These are phyloP conservation scores for Penicillium sp. DNA, from an alignment of 2,329 filamentous ascomycete species.

Conservation along the genomic window DNA sequence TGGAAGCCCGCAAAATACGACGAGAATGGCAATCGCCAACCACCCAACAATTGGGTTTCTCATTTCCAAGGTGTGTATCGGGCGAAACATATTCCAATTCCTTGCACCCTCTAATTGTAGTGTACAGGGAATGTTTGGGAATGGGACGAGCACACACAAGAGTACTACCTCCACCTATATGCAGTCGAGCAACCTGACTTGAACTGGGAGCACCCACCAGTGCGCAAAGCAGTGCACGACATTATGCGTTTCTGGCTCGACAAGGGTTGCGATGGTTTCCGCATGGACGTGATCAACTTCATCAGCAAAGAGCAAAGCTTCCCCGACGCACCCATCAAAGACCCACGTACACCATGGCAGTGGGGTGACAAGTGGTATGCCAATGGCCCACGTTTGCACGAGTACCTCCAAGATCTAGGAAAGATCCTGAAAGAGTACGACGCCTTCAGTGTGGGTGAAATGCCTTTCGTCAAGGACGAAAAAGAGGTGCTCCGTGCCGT, in stretches of 20 bases:
- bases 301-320: constrained; percentile 65
- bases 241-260: constrained; percentile 80
- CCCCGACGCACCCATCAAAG: constrained; percentile 45
- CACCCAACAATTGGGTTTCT: constrained; percentile 74
- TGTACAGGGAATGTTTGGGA: constrained; percentile 48
- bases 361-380: constrained; percentile 49
- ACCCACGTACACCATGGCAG: constrained; percentile 31
- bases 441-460: constrained; percentile 63
- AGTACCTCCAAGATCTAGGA: constrained; percentile 58
- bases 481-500: constrained; percentile 58
- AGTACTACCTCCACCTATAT: constrained; percentile 79
- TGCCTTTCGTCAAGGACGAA: constrained; percentile 54
- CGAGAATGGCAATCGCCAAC: constrained; percentile 60
- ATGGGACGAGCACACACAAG: constrained; percentile 69
- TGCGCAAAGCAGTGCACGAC: constrained; percentile 69
- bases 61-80: constrained; percentile 37
- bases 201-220: constrained; percentile 76
- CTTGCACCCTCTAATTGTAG: too few species aligned
- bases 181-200: constrained; percentile 76
- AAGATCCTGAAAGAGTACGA: constrained; percentile 57
- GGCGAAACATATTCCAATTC: too few species aligned
- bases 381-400: constrained; percentile 61
- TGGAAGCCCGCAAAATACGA: constrained; percentile 56
- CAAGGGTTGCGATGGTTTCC: constrained; percentile 70
- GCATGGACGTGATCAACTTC: constrained; percentile 74